Evolutionary conservation across 2,329 filamentous ascomycete species (phyloP).

Genomic region (Ophiostoma pallidulum): DNA sequence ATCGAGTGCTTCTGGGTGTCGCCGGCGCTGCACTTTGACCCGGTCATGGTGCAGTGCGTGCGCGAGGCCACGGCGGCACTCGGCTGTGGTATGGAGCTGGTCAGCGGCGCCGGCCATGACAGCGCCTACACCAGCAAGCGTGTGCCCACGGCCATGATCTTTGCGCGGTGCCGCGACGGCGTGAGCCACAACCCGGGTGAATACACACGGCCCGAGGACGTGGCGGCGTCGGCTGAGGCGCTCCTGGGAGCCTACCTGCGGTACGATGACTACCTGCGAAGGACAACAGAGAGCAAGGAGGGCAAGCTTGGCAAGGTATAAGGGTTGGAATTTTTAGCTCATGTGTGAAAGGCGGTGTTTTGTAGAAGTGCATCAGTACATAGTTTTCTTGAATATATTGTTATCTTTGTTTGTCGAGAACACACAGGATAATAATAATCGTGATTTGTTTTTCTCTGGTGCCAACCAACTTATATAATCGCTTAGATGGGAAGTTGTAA

Average conservation of each 20-base stretch:
- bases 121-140: slow-evolving; percentile 51
- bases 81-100: slow-evolving; percentile 11
- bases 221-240: slow-evolving; percentile 9
- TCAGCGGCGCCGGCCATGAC: slow-evolving; percentile 34
- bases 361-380: no score
- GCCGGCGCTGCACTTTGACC: slow-evolving; percentile 14
- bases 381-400: no score
- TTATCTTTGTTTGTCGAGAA: no score
- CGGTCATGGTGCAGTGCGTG: slow-evolving; percentile 15
- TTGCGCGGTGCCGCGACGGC: slow-evolving; percentile 54
- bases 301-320: no score
- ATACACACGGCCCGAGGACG: slow-evolving; percentile 48
- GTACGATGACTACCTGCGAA: slow-evolving; percentile 14
- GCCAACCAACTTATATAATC: no score
- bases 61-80: slow-evolving; percentile 2
- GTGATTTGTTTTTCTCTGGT: no score
- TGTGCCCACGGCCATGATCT: slow-evolving; percentile 59
- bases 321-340: no score
- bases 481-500: no score
- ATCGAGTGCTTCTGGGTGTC: slow-evolving; percentile 15
- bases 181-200: slow-evolving; percentile 56
- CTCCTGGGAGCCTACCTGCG: slow-evolving; percentile 14
- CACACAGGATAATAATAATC: no score
- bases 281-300: slow-evolving; percentile 4
- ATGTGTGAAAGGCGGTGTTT: no score